Base-by-base conservation (phyloP, 176 grass and related monocot species). In the Ampelocalamus luodianensis region DNA sequence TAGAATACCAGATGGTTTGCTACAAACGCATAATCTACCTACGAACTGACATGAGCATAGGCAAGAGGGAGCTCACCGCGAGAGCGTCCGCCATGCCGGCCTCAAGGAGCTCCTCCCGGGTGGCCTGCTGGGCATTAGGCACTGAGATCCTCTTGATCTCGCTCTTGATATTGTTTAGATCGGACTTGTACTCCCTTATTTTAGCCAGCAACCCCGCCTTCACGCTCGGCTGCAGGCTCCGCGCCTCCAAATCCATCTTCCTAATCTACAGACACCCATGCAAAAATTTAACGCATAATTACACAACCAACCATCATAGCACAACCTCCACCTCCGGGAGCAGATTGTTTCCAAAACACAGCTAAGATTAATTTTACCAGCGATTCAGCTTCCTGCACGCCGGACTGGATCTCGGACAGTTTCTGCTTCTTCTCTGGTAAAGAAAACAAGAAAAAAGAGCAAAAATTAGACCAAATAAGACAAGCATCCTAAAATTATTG, bases 181-280 rank as follows among this genome's bases (percentile, higher is more conserved):
- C 93, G 22, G 95, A 95, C 68, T 97, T 97, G 78, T 93, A 93
- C 68, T 97, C 79, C 85, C 95, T 93, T 85, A 94, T 26, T 62
- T 97, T 97, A 11, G 81, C 82, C 23, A 97, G 90, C 78, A 93
- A 79, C 45, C 90, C 87, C 1, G 87, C 90, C 76, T 86, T 95
- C 27, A 95, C 79, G 45, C 88, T 97, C 8, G 95, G 95, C 76
- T 79, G 95, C 76, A 94, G 54, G 78, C 89, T 97, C 86, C 87
- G 91, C 8, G 88, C 95, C 88, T 95, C 92, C 64, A 93, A 66
- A 77, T 97, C 95, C 90, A 97, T 97, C 87, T 90, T 95, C 53
- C 92, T 73, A 83, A 97, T 88, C 95, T 97, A 32, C 3, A n/a
- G 17, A 4, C 61, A 15, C 14, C 45, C 17, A 77, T 14, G 36